A percentile compares a stretch with the other conserved stretches of the same genome.
Evolutionary conservation across 2,329 filamentous ascomycete genomes (phyloP).

Genomic region (Microdochium paspali): DNA sequence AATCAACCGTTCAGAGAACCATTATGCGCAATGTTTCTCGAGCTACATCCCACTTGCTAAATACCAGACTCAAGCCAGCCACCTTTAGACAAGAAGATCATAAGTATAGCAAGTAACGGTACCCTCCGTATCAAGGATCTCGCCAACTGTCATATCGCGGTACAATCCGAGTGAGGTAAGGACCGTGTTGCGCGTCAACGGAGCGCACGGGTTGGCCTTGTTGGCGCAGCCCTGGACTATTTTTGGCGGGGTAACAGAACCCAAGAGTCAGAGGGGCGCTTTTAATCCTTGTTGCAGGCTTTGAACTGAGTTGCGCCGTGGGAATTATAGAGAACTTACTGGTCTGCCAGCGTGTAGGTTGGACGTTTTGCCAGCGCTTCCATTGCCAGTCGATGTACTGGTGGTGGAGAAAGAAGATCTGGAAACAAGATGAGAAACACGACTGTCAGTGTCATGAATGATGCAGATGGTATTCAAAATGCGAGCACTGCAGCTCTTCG

Average conservation of each 20-base stretch:
- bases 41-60: too few species aligned
- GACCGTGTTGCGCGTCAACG: background rate
- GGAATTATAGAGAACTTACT: too few species aligned
- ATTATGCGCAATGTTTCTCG: too few species aligned
- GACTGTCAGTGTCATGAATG: too few species aligned
- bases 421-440: background rate
- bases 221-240: background rate
- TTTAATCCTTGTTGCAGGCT: too few species aligned
- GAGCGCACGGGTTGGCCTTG: background rate
- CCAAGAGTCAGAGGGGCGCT: too few species aligned
- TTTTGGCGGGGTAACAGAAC: too few species aligned
- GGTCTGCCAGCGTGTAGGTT: background rate
- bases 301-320: too few species aligned
- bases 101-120: background rate
- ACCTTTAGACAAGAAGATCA: background rate
- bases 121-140: background rate
- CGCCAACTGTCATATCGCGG: background rate
- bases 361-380: constrained; percentile 1
- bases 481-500: too few species aligned
- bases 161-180: background rate
- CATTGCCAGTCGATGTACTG: constrained; percentile 1
- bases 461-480: too few species aligned
- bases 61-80: too few species aligned
- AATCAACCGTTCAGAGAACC: too few species aligned
- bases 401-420: constrained; percentile 3